Conservation (phyloP, 495 filamentous ascomycete genomes). For the Lophiotrema nucula region DNA sequence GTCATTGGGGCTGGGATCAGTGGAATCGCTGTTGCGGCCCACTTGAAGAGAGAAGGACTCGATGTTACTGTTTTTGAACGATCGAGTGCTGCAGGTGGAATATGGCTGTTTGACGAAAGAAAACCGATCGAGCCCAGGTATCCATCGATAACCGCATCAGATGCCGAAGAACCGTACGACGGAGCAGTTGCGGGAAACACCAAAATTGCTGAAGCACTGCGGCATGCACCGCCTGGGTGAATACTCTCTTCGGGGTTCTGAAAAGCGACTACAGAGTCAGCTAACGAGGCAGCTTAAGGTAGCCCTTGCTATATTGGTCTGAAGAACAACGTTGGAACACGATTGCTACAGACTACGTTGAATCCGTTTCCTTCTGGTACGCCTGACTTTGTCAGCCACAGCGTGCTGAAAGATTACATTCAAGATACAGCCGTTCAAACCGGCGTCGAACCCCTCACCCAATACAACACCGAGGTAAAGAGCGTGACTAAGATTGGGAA, state of each 20-base stretch:
- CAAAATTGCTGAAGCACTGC: constrained; percentile 28
- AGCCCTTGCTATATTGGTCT: constrained; percentile 61
- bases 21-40: constrained; percentile 61
- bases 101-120: constrained; percentile 65
- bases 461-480: constrained; percentile 59
- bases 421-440: constrained; percentile 53
- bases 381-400: constrained; percentile 55
- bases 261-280: neutral
- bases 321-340: constrained; percentile 64
- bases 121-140: constrained; percentile 57
- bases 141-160: constrained; percentile 52
- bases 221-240: constrained; percentile 55
- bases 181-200: constrained; percentile 2
- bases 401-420: constrained; percentile 57
- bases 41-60: constrained; percentile 59
- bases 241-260: neutral
- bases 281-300: constrained; percentile 1
- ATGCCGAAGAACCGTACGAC: constrained; percentile 29
- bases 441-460: constrained; percentile 44
- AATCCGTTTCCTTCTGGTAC: constrained; percentile 61
- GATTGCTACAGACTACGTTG: constrained; percentile 58
- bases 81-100: constrained; percentile 56
- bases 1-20: constrained; percentile 72
- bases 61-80: constrained; percentile 66
- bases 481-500: constrained; percentile 49